Conservation (phyloP, 306 rosid genomes). For the Medicago ruthenica region DNA sequence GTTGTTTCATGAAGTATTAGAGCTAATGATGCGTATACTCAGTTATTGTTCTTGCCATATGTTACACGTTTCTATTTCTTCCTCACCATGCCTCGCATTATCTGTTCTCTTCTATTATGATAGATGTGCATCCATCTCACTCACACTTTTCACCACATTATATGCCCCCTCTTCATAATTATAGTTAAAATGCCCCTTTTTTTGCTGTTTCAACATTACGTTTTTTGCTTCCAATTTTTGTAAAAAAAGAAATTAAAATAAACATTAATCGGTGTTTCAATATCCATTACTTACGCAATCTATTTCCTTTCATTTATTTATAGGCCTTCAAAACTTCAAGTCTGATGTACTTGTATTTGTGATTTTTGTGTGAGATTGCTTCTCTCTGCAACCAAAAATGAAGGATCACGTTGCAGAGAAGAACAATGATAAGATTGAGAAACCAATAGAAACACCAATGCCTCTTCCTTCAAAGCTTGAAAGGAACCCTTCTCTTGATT, state of each 20-base stretch:
- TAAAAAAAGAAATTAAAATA: neutral
- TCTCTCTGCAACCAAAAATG: neutral
- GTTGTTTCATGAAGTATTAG: slow-evolving; percentile 13
- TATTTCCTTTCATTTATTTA: slow-evolving; percentile 3
- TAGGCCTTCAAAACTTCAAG: neutral
- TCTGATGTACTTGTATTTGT: neutral
- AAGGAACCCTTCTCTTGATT: slow-evolving; percentile 46
- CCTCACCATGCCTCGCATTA: neutral
- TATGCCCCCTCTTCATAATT: slow-evolving; percentile 33
- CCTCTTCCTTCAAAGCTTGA: slow-evolving; percentile 27
- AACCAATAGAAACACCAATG: neutral
- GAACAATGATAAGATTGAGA: neutral
- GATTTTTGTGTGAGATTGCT: neutral
- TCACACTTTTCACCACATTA: neutral
- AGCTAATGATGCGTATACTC: slow-evolving; percentile 15
- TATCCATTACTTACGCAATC: neutral
- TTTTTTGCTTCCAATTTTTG: neutral
- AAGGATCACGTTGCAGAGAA: neutral
- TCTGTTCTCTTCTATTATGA: slow-evolving; percentile 36
- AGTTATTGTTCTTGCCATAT: neutral
- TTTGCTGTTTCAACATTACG: neutral
- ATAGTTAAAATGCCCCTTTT: slow-evolving; percentile 49
- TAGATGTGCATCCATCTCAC: no score
- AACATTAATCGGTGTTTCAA: neutral
- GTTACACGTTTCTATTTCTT: no score